Evolutionary conservation across 805 yeast genomes (phyloP), one percentile per base, ranked within the genome.

Genomic region (Osmozyma mogii): DNA sequence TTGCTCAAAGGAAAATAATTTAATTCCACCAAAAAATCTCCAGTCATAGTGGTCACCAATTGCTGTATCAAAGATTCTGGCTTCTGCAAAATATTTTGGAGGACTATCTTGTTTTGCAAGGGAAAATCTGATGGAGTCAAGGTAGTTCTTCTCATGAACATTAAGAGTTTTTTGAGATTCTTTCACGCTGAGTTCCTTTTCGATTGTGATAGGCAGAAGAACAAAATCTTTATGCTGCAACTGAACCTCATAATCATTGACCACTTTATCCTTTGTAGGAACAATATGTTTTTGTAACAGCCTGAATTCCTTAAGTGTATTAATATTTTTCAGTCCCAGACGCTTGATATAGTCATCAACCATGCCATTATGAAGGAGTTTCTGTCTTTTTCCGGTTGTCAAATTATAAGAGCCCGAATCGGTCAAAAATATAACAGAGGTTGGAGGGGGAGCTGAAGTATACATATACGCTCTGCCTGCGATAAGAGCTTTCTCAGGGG

Each of bases 61-160:
- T 22, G 46, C 53, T 5, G 28, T 35, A 17, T 38, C 40, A 8
- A 43, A 6, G 15, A 55, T 18, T 28, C 41, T 40, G 3, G 58
- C 60, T 36, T 59, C 65, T 28, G 22, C 34, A 26, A 59, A 58
- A 33, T 57, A 54, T 30, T 59, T 62, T 9, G 52, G 50, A 0
- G 63, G 50, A n/a, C 34, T 22, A 9, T 29, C 3, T 12, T 27
- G 24, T 12, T 24, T 27, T 7, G 20, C 27, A 17, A 37, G 16
- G 4, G 46, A 35, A 31, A 35, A 34, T 16, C 18, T 17, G 18
- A 43, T 28, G 5, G 42, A 32, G 13, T 40, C 24, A 28, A 35
- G 34, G 40, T 35, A 44, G 11, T 16, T 16, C 12, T 20, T 4
- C 31, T 44, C 40, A 6, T 32, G 35, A 6, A 17, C 22, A 7